These are phyloP conservation scores for Coprinopsis sp. DNA, from an alignment of 768 basidiomycete genomes.

Conservation along the genomic window DNA sequence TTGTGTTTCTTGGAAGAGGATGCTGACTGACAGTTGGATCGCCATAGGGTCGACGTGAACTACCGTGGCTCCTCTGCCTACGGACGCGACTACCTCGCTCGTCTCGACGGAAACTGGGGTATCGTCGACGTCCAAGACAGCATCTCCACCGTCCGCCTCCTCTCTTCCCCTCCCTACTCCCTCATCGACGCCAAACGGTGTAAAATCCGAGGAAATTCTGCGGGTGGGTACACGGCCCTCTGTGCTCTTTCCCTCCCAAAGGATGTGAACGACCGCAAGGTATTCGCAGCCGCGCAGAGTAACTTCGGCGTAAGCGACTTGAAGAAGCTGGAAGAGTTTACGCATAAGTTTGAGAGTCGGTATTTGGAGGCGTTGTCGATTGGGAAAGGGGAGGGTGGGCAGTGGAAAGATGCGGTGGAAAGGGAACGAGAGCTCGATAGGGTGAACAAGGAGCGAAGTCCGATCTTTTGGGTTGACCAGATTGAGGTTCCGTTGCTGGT, in stretches of 20 bases:
- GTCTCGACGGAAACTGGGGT: constrained; percentile 68
- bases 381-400: constrained; percentile 36
- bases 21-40: constrained; percentile 11
- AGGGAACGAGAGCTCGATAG: too few species aligned
- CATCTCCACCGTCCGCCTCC: constrained; percentile 46
- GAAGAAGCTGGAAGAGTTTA: constrained; percentile 47
- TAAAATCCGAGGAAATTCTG: constrained; percentile 67
- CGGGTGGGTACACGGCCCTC: constrained; percentile 71
- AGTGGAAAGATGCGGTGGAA: too few species aligned
- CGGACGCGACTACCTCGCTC: constrained; percentile 61
- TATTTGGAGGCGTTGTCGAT: constrained; percentile 53
- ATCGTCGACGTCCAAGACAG: constrained; percentile 68
- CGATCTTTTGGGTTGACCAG: constrained; percentile 54
- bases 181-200: constrained; percentile 62
- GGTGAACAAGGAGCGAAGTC: constrained; percentile 56
- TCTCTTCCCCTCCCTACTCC: constrained; percentile 41
- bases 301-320: constrained; percentile 71
- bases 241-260: constrained; percentile 32
- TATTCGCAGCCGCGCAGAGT: constrained; percentile 61
- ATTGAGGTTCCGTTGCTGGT: constrained; percentile 65
- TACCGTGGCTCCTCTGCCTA: constrained; percentile 74
- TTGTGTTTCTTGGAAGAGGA: not conserved
- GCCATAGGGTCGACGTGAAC: constrained; percentile 63
- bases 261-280: constrained; percentile 30
- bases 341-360: constrained; percentile 67